Evolutionary conservation across 345 rosid genomes (phyloP).

Genomic region (Heritiera fomes): DNA sequence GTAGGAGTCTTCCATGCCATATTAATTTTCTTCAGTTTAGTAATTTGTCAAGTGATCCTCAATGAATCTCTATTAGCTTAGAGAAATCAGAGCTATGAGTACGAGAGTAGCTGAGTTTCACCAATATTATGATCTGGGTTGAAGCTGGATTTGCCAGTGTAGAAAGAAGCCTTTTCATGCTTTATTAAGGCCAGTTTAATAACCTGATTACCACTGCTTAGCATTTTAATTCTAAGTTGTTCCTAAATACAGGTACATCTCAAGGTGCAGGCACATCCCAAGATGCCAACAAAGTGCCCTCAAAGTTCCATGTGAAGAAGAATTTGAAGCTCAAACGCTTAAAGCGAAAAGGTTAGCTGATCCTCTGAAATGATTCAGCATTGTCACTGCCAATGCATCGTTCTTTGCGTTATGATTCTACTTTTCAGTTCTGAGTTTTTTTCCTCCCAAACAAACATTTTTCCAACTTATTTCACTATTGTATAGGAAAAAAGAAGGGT

Average conservation of each 20-base stretch:
- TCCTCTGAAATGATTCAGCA: neutral
- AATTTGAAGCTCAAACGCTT: constrained; percentile 45
- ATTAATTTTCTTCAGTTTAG: neutral
- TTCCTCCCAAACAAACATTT: neutral
- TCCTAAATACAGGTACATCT: constrained; percentile 13
- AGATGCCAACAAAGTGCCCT: constrained; percentile 31
- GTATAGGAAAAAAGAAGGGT: neutral
- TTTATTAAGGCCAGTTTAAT: neutral
- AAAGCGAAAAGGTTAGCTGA: constrained; percentile 43
- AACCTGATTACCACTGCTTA: neutral
- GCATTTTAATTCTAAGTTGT: neutral
- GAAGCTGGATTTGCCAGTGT: neutral
- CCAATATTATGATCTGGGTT: neutral
- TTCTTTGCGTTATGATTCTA: neutral
- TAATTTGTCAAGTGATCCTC: neutral
- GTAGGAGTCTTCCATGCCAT: neutral
- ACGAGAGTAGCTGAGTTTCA: neutral
- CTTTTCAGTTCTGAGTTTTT: neutral
- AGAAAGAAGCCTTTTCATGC: neutral
- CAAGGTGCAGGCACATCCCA: neutral
- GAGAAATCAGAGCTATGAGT: neutral
- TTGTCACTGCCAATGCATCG: neutral
- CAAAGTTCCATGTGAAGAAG: constrained; percentile 44
- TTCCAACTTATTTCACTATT: neutral
- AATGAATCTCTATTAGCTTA: neutral